Evolutionary conservation across 2,329 filamentous ascomycete species (phyloP).

Genomic region (Mollisiaceae sp.): DNA sequence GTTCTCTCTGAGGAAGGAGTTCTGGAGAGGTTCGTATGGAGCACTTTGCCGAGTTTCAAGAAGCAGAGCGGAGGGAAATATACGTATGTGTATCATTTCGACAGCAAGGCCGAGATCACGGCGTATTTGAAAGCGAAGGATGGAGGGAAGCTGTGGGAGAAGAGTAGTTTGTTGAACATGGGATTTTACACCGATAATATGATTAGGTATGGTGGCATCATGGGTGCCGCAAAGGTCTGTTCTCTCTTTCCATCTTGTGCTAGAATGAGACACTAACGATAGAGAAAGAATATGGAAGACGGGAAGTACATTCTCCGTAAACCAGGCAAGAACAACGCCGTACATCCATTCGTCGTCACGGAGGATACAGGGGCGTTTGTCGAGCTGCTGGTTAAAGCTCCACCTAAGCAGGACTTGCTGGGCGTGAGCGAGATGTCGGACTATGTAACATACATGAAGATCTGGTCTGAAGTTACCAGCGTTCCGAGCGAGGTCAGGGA

Average conservation of each 20-base stretch:
- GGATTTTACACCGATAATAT: slow-evolving; percentile 45
- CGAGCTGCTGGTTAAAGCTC: slow-evolving; percentile 30
- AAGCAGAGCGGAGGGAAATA: slow-evolving; percentile 47
- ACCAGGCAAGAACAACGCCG: slow-evolving; percentile 20
- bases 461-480: slow-evolving; percentile 32
- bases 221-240: slow-evolving; percentile 15
- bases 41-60: slow-evolving; percentile 37
- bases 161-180: slow-evolving; percentile 44
- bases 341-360: slow-evolving; percentile 39
- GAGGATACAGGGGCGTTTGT: slow-evolving; percentile 43
- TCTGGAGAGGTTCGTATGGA: slow-evolving; percentile 33
- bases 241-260: background rate
- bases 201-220: slow-evolving; percentile 17
- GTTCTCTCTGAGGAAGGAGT: slow-evolving; percentile 34
- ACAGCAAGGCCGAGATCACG: slow-evolving; percentile 43
- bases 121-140: slow-evolving; percentile 39
- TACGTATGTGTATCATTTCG: slow-evolving; percentile 46
- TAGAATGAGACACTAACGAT: slow-evolving; percentile 3
- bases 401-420: slow-evolving; percentile 32
- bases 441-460: slow-evolving; percentile 26
- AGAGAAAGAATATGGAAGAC: slow-evolving; percentile 12
- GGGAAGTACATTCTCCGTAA: slow-evolving; percentile 25
- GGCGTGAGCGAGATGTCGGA: slow-evolving; percentile 30
- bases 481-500: slow-evolving; percentile 22
- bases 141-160: slow-evolving; percentile 35